Evolutionary conservation across 805 yeast species (phyloP).

Genomic region (Candida maesae): DNA sequence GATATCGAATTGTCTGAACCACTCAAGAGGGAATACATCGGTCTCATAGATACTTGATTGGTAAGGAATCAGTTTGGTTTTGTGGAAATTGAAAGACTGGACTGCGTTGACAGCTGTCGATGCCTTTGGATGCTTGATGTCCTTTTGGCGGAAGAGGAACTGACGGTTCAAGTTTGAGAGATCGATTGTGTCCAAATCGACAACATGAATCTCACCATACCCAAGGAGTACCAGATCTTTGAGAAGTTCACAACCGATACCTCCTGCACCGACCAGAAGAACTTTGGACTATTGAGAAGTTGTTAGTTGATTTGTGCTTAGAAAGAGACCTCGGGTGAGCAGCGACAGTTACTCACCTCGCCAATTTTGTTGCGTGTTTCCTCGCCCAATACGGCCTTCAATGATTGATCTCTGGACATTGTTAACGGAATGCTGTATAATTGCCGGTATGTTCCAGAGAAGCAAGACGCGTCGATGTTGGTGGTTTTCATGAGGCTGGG

Average conservation of each 20-base stretch:
- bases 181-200: conserved; percentile 95
- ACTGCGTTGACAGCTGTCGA: conserved; percentile 84
- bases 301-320: neutral
- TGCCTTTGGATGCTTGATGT: conserved; percentile 86
- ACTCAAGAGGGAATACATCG: conserved; percentile 60
- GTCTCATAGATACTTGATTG: conserved; percentile 88
- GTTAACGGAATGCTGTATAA: too few relatives aligned
- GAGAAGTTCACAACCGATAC: conserved; percentile 89
- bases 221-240: conserved; percentile 78
- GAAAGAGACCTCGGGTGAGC: neutral
- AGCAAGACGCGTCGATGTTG: too few relatives aligned
- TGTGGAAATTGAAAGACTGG: conserved; percentile 57
- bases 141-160: conserved; percentile 83
- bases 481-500: too few relatives aligned
- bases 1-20: conserved; percentile 74
- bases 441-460: too few relatives aligned
- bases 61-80: conserved; percentile 66
- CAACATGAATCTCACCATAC: conserved; percentile 82
- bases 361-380: conserved; percentile 11
- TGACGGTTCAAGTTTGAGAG: conserved; percentile 90
- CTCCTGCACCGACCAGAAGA: conserved; percentile 91
- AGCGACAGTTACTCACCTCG: conserved; percentile 9
- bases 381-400: conserved; percentile 19
- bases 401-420: conserved; percentile 18
- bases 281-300: conserved; percentile 43